phyloP scores from a whole-genome alignment of 148 eudicot genomes.

The Cornus controversa region DNA sequence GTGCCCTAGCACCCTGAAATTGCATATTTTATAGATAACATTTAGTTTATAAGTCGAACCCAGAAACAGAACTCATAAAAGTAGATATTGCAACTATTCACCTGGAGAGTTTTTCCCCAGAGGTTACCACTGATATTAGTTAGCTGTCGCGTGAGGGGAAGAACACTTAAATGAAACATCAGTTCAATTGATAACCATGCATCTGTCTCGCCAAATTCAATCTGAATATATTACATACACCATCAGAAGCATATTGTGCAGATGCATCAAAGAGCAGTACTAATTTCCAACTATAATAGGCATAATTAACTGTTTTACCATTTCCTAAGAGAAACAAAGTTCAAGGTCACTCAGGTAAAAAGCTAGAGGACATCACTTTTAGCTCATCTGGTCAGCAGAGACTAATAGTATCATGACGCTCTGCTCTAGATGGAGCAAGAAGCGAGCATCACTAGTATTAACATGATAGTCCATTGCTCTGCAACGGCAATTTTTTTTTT shows the following conservation, averaged over 20 bases:
- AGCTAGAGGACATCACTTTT: neutral
- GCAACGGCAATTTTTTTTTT: neutral
- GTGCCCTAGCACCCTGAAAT: constrained; percentile 96
- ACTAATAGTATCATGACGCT: constrained; percentile 5
- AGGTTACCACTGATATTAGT: constrained; percentile 97
- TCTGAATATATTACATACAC: constrained; percentile 44
- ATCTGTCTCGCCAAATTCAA: constrained; percentile 92
- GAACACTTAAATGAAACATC: constrained; percentile 95
- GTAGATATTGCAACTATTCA: constrained; percentile 23
- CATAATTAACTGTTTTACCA: neutral
- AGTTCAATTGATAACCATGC: constrained; percentile 99
- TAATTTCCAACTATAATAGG: constrained; percentile 2
- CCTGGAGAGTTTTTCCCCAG: constrained; percentile 99
- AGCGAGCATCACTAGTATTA: neutral
- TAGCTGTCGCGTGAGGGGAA: constrained; percentile 94
- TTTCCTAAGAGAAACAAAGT: neutral
- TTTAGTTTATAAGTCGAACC: constrained; percentile 1
- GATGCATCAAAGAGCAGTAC: constrained; percentile 3
- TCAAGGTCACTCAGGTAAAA: neutral
- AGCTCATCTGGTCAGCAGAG: neutral
- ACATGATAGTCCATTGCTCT: neutral
- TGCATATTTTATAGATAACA: constrained; percentile 8
- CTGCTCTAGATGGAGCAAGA: neutral
- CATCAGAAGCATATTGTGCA: neutral
- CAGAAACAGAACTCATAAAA: neutral